phyloP scores from a whole-genome alignment of 805 yeast species.

The Barnettozyma vustinii region DNA sequence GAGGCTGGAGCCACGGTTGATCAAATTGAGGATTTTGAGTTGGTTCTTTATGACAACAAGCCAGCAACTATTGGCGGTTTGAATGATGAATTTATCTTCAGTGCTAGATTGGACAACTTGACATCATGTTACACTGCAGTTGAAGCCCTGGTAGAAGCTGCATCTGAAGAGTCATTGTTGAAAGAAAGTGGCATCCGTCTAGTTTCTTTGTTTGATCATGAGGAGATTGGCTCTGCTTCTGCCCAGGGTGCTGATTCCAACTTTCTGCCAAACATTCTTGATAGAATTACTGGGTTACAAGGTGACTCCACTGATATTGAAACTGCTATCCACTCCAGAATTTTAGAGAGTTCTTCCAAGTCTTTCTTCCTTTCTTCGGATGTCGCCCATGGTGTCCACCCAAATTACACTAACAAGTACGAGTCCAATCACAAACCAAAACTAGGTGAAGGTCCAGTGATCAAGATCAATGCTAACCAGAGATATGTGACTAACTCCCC shows the following conservation, averaged over 20 bases:
- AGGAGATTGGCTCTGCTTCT: slow-evolving; percentile 88
- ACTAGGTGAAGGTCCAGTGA: slow-evolving; percentile 85
- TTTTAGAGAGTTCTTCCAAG: slow-evolving; percentile 57
- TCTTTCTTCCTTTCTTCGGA: slow-evolving; percentile 90
- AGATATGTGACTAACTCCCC: slow-evolving; percentile 91
- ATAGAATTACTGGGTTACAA: slow-evolving; percentile 51
- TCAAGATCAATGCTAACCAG: slow-evolving; percentile 92
- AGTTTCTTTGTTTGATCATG: slow-evolving; percentile 88
- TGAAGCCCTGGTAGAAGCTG: slow-evolving; percentile 58
- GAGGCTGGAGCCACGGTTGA: slow-evolving; percentile 48
- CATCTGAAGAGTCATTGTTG: slow-evolving; percentile 33
- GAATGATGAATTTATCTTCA: slow-evolving; percentile 83
- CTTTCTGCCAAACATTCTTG: slow-evolving; percentile 73
- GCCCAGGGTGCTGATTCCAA: slow-evolving; percentile 97
- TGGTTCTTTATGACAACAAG: slow-evolving; percentile 81
- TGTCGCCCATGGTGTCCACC: slow-evolving; percentile 97
- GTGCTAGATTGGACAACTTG: slow-evolving; percentile 88
- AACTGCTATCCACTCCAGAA: slow-evolving; percentile 31
- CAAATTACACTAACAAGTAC: slow-evolving; percentile 74
- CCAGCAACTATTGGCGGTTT: slow-evolving; percentile 81
- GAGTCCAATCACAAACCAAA: slow-evolving; percentile 77
- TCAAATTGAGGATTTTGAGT: slow-evolving; percentile 84
- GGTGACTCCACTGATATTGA: slow-evolving; percentile 26
- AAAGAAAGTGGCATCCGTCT: slow-evolving; percentile 58
- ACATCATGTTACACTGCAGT: slow-evolving; percentile 82